Evolutionary conservation across 2,329 filamentous ascomycete species (phyloP).

Genomic region (Ceratocystis smalleyi): DNA sequence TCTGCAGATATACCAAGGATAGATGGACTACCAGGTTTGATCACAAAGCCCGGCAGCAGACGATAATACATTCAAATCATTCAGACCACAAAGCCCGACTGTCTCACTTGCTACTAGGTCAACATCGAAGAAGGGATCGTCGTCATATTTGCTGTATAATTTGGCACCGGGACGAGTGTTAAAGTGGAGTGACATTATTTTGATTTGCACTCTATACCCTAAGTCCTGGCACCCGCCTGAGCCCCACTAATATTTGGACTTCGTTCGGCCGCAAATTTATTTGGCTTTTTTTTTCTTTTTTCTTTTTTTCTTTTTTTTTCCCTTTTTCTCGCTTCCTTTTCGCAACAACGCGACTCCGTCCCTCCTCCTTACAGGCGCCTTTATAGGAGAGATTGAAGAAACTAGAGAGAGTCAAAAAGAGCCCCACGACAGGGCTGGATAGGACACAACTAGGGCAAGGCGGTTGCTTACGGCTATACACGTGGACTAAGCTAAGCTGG

Average conservation of each 20-base stretch:
- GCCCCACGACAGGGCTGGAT: no score
- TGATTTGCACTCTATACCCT: background rate
- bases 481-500: background rate
- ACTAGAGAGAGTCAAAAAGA: background rate
- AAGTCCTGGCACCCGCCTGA: background rate
- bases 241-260: background rate
- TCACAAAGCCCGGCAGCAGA: no score
- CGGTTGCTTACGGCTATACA: background rate
- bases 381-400: background rate
- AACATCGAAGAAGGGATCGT: background rate
- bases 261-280: conserved; percentile 7
- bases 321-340: background rate
- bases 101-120: background rate
- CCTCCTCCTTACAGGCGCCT: background rate
- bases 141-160: background rate
- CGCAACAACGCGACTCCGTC: conserved; percentile 3
- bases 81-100: background rate
- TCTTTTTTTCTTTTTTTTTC: background rate
- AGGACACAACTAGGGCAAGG: background rate
- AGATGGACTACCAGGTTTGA: no score
- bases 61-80: no score
- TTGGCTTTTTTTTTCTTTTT: background rate
- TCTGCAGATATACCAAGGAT: no score
- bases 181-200: background rate
- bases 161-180: background rate